phyloP scores from a whole-genome alignment of 305 asterid species.

The Ilex paraguariensis region DNA sequence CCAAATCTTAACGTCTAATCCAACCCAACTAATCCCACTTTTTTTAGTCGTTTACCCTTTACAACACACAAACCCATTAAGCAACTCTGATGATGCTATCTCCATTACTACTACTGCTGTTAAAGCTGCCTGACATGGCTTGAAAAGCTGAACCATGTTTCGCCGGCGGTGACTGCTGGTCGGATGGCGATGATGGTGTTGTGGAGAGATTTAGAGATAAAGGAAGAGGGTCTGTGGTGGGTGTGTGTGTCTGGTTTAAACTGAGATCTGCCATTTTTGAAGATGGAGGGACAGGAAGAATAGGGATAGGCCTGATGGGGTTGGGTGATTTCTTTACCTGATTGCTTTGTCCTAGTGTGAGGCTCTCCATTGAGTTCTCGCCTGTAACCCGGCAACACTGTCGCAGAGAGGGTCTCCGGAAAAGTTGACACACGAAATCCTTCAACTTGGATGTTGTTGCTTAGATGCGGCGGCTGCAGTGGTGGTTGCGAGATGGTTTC shows the following conservation, averaged over 20 bases:
- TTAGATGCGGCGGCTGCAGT: constrained; percentile 28
- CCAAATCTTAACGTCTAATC: constrained; percentile 20
- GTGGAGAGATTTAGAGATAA: constrained; percentile 54
- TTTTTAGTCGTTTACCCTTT: constrained; percentile 22
- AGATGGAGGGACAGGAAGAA: constrained; percentile 65
- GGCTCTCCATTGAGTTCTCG: constrained; percentile 28
- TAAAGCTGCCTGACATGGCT: constrained; percentile 56
- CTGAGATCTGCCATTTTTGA: constrained; percentile 68
- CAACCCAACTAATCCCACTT: constrained; percentile 5
- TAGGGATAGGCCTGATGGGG: constrained; percentile 56
- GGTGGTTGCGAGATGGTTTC: constrained; percentile 31
- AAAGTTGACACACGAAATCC: constrained; percentile 34
- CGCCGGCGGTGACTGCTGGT: constrained; percentile 31
- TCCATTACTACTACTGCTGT: constrained; percentile 70
- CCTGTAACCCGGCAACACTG: constrained; percentile 19
- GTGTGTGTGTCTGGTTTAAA: constrained; percentile 32
- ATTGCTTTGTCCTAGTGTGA: constrained; percentile 28
- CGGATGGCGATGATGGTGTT: constrained; percentile 31
- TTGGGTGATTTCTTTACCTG: constrained; percentile 28
- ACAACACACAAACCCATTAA: constrained; percentile 54
- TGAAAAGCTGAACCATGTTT: constrained; percentile 53
- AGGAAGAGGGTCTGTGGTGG: constrained; percentile 31
- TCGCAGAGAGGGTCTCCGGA: constrained; percentile 30
- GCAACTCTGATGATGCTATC: constrained; percentile 93
- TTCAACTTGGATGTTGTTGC: constrained; percentile 21